Base-by-base conservation (phyloP, 2,329 filamentous ascomycete genomes). In the Fusarium liriodendri region DNA sequence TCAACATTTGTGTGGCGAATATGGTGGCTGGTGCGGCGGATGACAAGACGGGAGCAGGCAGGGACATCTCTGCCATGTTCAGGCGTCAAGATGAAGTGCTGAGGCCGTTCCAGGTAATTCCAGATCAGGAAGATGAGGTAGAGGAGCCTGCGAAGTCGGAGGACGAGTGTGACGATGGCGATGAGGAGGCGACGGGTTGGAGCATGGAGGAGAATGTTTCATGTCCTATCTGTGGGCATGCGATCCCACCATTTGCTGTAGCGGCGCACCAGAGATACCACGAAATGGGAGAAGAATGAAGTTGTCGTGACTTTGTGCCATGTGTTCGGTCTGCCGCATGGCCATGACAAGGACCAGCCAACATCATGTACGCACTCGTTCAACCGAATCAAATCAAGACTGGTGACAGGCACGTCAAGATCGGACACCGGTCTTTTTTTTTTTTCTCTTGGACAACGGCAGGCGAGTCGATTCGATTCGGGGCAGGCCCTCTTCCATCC, bases 1-100 rank as follows among this genome's bases (percentile, higher is more conserved):
- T 98, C 68, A 98, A 98, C 74, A 85, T 98, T 25, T 95, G 94
- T 54, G 95, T 94, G 9, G 93, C 94, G 16, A 97, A 98, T 79
- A 96, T 98, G 92, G 88, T 88, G 2, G 85, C 88, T 45, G 86
- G 85, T 18, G 90, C 89, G 6, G 85, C 84, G 16, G 86, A 88
- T 40, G 81, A 82, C 42, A 83, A 86, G 67, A 83, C 84, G 11
- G 89, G 88, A 33, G 85, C 84, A n/a, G 94, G 94, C 1, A 87
- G 93, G 72, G 92, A 98, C 78, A 98, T 98, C 74, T 88, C 89
- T 1, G 89, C 86, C 78, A 97, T 98, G 95, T 97, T 98, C 80
- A 90, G 86, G 77, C 87, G 87, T 64, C 95, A 97, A 79, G 91
- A 94, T 59, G 87, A 90, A 52, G 88, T 91, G 33, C 83, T 95